Evolutionary conservation across 1,284 basidiomycete genomes (phyloP), one percentile per base, ranked within the genome.

Genomic region (Trametes versicolor): DNA sequence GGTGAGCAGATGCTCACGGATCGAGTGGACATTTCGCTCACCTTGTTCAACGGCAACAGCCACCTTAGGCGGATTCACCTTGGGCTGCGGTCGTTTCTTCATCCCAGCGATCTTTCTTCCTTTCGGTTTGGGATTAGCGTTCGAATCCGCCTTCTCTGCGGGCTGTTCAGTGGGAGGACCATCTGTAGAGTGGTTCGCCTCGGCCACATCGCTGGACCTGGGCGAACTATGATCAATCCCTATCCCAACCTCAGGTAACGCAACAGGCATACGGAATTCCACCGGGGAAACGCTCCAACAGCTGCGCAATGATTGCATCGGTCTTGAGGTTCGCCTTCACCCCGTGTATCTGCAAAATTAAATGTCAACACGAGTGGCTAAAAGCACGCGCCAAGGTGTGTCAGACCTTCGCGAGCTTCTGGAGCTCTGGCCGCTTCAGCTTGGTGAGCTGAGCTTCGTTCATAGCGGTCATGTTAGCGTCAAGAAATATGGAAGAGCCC

Each of bases 391-490:
- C 12, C 4, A 41, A 17, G 23, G 8, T 29, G 27, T 4, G 9
- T 6, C 52, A 5, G 7, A 64, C 63, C 53, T 59, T 60, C 19
- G 58, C 63, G 32, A 64, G 29, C 48, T 60, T 60, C 45, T 64
- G 63, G 21, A 64, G 58, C 48, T 64, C 58, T 17, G 51, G 13
- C 12, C 63, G 58, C 34, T 50, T 37, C 17, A 60, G 45, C 25
- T 50, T 32, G 45, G 60, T 34, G 17, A 64, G 48, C n/a, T 47
- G 47, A 12, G 23, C 48, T 27, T 17, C 41, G 32, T 60, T 49
- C 51, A 64, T 54, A 9, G 25, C 41, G 17, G 41, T 49, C 29
- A 8, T 8, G 29, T 32, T 32, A 32, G 8, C 29, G 29, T 32
- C 29, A 32, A 32, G 29, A 32, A 32, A 32, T 32, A 4, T 32